These are phyloP conservation scores for Cryptococcus sp. DNA, from an alignment of 1,284 basidiomycete species.

Conservation along the genomic window DNA sequence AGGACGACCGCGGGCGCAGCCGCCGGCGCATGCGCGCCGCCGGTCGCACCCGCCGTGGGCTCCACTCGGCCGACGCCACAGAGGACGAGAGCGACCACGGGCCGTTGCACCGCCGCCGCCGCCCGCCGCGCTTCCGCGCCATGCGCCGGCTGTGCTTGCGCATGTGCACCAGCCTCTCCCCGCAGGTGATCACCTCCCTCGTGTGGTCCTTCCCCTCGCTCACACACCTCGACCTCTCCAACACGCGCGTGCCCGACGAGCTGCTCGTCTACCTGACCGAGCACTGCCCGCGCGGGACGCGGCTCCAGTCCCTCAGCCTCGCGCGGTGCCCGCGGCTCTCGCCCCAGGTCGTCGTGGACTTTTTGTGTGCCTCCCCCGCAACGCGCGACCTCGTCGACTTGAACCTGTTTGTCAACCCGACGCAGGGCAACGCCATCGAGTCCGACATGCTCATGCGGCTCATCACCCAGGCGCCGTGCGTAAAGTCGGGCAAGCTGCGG, in stretches of 20 bases:
- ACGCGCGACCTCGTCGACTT: constrained; percentile 65
- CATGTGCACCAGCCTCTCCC: constrained; percentile 71
- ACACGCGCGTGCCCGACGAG: constrained; percentile 67
- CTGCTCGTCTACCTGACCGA: constrained; percentile 52
- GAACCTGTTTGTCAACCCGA: constrained; percentile 83
- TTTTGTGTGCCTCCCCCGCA: constrained; percentile 69
- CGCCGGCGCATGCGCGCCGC: constrained; percentile 11
- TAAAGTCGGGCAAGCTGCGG: constrained; percentile 68
- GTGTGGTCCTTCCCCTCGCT: constrained; percentile 53
- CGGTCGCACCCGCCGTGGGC: constrained; percentile 1
- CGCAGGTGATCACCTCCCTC: constrained; percentile 71
- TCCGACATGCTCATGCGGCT: constrained; percentile 67
- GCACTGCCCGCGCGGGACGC: constrained; percentile 57
- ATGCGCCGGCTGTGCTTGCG: constrained; percentile 80
- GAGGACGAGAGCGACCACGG: constrained; percentile 32
- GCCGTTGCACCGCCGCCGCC: constrained; percentile 21
- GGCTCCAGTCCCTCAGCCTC: constrained; percentile 76
- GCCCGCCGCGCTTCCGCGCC: constrained; percentile 63
- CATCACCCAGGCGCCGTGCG: constrained; percentile 72
- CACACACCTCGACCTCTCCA: constrained; percentile 54
- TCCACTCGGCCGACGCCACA: constrained; percentile 16
- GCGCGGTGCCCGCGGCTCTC: constrained; percentile 82
- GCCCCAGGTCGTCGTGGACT: constrained; percentile 69
- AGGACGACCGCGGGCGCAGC: constrained; percentile 40
- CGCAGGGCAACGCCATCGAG: constrained; percentile 76